Percentiles rank a stretch among this genome's conserved stretches.
Conservation (phyloP, 805 yeast species). For the Saccharomycopsis fodiens region DNA sequence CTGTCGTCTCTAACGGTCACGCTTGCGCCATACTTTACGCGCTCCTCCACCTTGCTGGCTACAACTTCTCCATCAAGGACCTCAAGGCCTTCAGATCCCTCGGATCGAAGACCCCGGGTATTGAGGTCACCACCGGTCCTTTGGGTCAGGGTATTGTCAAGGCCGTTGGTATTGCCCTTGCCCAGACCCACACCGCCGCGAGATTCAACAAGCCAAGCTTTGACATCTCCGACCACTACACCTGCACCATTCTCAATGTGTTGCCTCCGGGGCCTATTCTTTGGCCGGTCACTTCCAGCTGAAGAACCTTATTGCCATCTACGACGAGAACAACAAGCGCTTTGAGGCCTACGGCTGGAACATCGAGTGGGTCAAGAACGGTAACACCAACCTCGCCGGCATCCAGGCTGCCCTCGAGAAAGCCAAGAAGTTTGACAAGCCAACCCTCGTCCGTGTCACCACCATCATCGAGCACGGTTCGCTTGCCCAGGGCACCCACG, state of each 20-base stretch:
- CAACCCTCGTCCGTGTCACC: slow-evolving; percentile 79
- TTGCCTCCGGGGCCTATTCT: slow-evolving; percentile 87
- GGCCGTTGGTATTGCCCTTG: slow-evolving; percentile 95
- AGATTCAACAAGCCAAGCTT: slow-evolving; percentile 84
- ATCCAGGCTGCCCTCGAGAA: slow-evolving; percentile 67
- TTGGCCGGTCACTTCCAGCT: slow-evolving; percentile 94
- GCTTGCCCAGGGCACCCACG: slow-evolving; percentile 70
- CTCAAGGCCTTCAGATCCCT: slow-evolving; percentile 85
- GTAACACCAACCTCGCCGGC: slow-evolving; percentile 69
- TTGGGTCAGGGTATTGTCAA: slow-evolving; percentile 96
- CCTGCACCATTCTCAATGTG: slow-evolving; percentile 85
- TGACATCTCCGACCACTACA: slow-evolving; percentile 64
- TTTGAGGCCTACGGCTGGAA: slow-evolving; percentile 95
- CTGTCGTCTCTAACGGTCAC: slow-evolving; percentile 93
- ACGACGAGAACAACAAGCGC: slow-evolving; percentile 87
- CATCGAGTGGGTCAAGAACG: slow-evolving; percentile 66
- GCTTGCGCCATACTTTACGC: slow-evolving; percentile 88
- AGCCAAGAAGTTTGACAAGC: slow-evolving; percentile 81
- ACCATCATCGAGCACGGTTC: slow-evolving; percentile 97
- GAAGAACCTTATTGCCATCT: slow-evolving; percentile 87
- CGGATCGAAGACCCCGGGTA: slow-evolving; percentile 88
- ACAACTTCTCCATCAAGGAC: slow-evolving; percentile 72
- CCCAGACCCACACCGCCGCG: slow-evolving; percentile 87
- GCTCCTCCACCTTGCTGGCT: slow-evolving; percentile 80
- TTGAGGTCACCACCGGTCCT: slow-evolving; percentile 98